Evolutionary conservation across 345 rosid genomes (phyloP).

Genomic region (Brassica juncea): DNA sequence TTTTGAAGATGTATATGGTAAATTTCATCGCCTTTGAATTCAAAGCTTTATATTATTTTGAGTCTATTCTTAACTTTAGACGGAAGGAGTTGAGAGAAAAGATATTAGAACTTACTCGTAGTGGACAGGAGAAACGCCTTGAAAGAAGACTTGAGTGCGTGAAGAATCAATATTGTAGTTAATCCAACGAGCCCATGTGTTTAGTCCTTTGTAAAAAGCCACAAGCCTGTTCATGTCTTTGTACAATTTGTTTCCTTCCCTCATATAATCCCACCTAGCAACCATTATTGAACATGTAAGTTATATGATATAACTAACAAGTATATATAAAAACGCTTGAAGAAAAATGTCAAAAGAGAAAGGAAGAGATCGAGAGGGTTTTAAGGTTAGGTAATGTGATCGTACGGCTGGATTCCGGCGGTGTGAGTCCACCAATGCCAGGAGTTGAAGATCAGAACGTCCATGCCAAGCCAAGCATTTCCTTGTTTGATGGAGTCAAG

Average conservation of each 20-base stretch:
- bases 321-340: not conserved
- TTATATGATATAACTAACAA: not conserved
- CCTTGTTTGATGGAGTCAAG: slow-evolving; percentile 72
- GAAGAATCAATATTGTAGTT: slow-evolving; percentile 56
- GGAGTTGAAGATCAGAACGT: slow-evolving; percentile 77
- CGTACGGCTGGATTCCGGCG: slow-evolving; percentile 69
- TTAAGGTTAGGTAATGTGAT: not conserved
- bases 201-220: slow-evolving; percentile 80
- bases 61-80: not conserved
- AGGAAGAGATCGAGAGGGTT: not conserved
- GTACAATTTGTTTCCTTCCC: slow-evolving; percentile 59
- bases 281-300: not conserved
- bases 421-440: slow-evolving; percentile 99
- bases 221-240: slow-evolving; percentile 83
- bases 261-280: slow-evolving; percentile 72
- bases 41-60: not conserved
- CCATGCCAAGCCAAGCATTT: slow-evolving; percentile 76
- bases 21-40: not conserved
- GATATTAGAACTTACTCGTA: slow-evolving; percentile 61
- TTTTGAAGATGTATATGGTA: not conserved
- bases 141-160: slow-evolving; percentile 79
- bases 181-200: slow-evolving; percentile 97
- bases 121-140: slow-evolving; percentile 83
- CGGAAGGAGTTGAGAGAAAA: not conserved
- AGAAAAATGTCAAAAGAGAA: not conserved